These are phyloP conservation scores for Kitagawia praeruptora DNA, from an alignment of 129 eudicot genomes.

Conservation along the genomic window DNA sequence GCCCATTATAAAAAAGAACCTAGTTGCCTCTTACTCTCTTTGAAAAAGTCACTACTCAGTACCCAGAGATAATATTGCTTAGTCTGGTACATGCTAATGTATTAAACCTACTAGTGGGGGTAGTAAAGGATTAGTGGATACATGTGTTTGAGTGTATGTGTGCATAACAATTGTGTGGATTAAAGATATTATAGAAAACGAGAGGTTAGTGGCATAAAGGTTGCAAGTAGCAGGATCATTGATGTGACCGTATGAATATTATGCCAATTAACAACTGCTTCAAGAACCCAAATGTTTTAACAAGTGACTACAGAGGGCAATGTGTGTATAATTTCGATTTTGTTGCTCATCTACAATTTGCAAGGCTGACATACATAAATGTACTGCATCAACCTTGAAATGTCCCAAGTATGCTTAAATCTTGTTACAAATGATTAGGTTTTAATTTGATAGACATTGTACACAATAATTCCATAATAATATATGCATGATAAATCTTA, in stretches of 20 bases:
- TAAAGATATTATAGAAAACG: background rate
- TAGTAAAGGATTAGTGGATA: background rate
- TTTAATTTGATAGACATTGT: background rate
- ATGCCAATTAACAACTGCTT: background rate
- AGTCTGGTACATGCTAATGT: no score
- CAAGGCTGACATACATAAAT: background rate
- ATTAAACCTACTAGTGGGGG: background rate
- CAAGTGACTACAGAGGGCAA: background rate
- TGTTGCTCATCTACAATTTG: background rate
- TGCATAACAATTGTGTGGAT: background rate
- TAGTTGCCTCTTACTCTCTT: no score
- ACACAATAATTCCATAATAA: background rate
- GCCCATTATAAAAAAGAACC: no score
- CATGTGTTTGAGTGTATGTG: background rate
- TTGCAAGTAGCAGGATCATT: background rate
- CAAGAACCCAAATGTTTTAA: background rate
- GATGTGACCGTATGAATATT: background rate
- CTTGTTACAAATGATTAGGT: background rate
- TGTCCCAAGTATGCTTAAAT: background rate
- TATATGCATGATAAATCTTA: background rate
- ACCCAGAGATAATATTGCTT: no score
- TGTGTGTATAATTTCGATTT: background rate
- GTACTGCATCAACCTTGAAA: background rate
- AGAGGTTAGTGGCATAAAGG: background rate
- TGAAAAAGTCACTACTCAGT: no score